These are phyloP conservation scores for Starmerella ratchasimensis DNA, from an alignment of 805 yeast genomes.

Conservation along the genomic window DNA sequence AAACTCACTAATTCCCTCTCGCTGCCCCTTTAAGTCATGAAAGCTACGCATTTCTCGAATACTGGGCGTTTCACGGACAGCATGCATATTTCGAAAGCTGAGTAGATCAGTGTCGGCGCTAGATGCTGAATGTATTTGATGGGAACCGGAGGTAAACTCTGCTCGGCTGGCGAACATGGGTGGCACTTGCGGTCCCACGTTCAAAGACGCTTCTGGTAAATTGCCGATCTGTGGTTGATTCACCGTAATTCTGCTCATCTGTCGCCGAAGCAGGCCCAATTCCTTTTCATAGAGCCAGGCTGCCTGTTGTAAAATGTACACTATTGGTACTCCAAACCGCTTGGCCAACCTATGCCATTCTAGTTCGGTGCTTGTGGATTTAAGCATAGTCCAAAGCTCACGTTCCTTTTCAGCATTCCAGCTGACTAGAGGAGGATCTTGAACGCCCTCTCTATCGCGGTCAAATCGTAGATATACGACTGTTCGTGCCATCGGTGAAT, in stretches of 20 bases:
- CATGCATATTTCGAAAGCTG: not conserved
- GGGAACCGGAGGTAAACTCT: not conserved
- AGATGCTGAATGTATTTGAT: not conserved
- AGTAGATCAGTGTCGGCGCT: not conserved
- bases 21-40: not conserved
- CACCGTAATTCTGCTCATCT: slow-evolving; percentile 21
- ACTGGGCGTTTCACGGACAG: not conserved
- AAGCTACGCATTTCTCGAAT: not conserved
- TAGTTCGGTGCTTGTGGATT: slow-evolving; percentile 25
- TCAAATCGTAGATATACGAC: slow-evolving; percentile 35
- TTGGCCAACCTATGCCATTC: slow-evolving; percentile 28
- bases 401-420: slow-evolving; percentile 27
- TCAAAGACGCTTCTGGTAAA: not conserved
- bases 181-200: not conserved
- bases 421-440: slow-evolving; percentile 28
- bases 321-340: slow-evolving; percentile 27
- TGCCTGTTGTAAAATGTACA: slow-evolving; percentile 31
- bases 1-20: not conserved
- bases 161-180: not conserved
- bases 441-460: slow-evolving; percentile 30
- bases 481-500: slow-evolving; percentile 14
- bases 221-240: not conserved
- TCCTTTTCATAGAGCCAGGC: slow-evolving; percentile 33
- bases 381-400: slow-evolving; percentile 27
- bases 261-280: slow-evolving; percentile 25